phyloP scores from a whole-genome alignment of 192 early-diverging fungal species.

The Dispira parvispora region DNA sequence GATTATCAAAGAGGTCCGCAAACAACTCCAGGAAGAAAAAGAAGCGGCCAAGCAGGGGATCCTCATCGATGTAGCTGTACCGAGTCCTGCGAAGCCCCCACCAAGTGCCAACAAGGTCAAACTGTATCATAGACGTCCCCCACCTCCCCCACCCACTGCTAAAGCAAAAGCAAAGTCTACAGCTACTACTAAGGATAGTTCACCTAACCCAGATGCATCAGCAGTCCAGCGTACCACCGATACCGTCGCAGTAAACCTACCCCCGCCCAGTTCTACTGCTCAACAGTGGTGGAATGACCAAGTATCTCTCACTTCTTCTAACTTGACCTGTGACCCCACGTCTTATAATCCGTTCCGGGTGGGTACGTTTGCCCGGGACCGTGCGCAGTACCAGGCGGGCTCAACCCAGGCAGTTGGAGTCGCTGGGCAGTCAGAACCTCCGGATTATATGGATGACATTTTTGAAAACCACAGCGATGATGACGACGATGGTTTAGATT shows the following conservation, averaged over 20 bases:
- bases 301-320: not conserved
- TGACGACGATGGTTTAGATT: not conserved
- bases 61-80: not conserved
- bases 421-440: not conserved
- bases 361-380: not conserved
- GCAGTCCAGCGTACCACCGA: not conserved
- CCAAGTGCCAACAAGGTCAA: not conserved
- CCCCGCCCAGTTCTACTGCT: slow-evolving; percentile 3
- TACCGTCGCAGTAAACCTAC: not conserved
- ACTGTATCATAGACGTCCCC: not conserved
- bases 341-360: slow-evolving; percentile 6
- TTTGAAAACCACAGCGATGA: slow-evolving; percentile 1
- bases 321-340: not conserved
- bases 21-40: not conserved
- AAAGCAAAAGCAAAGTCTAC: not conserved
- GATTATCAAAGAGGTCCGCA: not conserved
- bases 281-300: slow-evolving; percentile 5
- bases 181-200: not conserved
- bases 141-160: not conserved
- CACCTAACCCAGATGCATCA: not conserved
- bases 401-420: no score
- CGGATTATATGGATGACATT: not conserved
- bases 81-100: not conserved
- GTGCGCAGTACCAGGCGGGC: not conserved
- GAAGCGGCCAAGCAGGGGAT: not conserved